phyloP scores from a whole-genome alignment of 116 monocot genomes.

The Posidonia oceanica region DNA sequence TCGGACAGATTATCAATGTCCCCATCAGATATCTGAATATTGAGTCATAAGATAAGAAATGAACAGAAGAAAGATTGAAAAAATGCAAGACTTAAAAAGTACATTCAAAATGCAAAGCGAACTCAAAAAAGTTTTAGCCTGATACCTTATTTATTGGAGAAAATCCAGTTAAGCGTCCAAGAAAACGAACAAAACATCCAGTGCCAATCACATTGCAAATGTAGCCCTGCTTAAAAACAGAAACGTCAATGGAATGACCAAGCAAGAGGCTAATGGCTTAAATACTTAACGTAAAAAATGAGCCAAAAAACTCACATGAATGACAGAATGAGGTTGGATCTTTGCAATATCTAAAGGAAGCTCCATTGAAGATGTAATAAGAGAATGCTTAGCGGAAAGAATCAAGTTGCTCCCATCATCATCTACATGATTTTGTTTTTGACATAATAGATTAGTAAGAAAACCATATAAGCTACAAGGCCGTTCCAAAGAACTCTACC shows the following conservation, averaged over 20 bases:
- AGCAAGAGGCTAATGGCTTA: neutral
- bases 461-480: neutral
- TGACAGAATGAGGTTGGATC: slow-evolving; percentile 34
- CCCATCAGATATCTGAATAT: slow-evolving; percentile 37
- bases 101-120: neutral
- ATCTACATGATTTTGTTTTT: neutral
- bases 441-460: neutral
- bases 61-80: slow-evolving; percentile 7
- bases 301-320: slow-evolving; percentile 41
- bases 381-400: slow-evolving; percentile 85
- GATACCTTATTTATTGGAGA: slow-evolving; percentile 62
- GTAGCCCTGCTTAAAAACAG: slow-evolving; percentile 47
- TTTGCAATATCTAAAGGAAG: slow-evolving; percentile 55
- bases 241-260: neutral
- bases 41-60: too few relatives aligned
- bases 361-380: slow-evolving; percentile 38
- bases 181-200: slow-evolving; percentile 93
- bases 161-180: slow-evolving; percentile 88
- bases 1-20: slow-evolving; percentile 33
- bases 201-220: slow-evolving; percentile 78
- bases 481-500: too few relatives aligned
- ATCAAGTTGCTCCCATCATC: slow-evolving; percentile 42
- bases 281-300: neutral
- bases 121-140: neutral
- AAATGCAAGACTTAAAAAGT: slow-evolving; percentile 10